These are phyloP conservation scores for Erythrophleum ivorense DNA, from an alignment of 331 rosid genomes.

Conservation along the genomic window DNA sequence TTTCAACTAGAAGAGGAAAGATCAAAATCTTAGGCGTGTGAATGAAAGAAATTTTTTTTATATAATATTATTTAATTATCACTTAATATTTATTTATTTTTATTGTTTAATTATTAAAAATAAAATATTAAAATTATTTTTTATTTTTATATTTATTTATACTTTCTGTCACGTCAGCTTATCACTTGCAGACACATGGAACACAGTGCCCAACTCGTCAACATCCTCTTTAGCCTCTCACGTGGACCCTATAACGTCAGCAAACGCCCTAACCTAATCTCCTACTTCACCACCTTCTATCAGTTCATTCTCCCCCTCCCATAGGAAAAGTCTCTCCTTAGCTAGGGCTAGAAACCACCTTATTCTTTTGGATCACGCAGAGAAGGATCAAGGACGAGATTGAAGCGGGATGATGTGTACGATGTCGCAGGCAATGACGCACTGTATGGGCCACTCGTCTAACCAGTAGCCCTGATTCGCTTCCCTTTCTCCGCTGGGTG, in stretches of 20 bases:
- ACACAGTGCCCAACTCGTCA: background rate
- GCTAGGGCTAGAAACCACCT: too few species aligned
- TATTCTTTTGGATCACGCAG: too few species aligned
- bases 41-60: background rate
- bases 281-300: too few species aligned
- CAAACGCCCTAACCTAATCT: background rate
- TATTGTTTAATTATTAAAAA: too few species aligned
- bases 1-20: background rate
- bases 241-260: background rate
- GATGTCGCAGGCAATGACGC: background rate
- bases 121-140: too few species aligned
- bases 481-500: constrained; percentile 30
- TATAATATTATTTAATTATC: too few species aligned
- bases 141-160: too few species aligned
- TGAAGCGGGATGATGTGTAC: background rate
- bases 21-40: background rate
- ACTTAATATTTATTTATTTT: too few species aligned
- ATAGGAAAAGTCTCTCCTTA: too few species aligned
- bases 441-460: constrained; percentile 19
- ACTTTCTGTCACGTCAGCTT: background rate
- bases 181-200: background rate
- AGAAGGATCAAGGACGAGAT: too few species aligned
- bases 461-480: constrained; percentile 29
- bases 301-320: too few species aligned
- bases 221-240: background rate